Evolutionary conservation across 2,329 filamentous ascomycete genomes (phyloP), one percentile per base, ranked within the genome.

Genomic region (Aspergillus novoparasiticus): DNA sequence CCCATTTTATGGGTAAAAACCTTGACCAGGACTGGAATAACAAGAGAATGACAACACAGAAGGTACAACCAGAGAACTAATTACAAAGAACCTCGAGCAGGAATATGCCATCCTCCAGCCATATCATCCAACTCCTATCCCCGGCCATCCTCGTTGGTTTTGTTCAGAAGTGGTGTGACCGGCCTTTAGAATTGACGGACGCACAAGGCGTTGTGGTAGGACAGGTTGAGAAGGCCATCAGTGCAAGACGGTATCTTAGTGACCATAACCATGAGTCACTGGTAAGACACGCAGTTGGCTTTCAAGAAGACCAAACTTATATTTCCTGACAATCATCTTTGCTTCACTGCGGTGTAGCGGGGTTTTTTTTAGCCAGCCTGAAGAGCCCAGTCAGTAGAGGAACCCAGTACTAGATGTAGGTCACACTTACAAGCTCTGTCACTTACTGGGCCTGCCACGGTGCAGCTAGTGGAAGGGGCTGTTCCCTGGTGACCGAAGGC

Each of bases 371-470:
- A 56, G 59, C 59, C 59, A 61, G 59, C 59, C 59, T 57, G 32
- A 34, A 26, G 34, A 54, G 30, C 21, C 32, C 36, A 51, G 43
- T 57, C 11, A 41, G 46, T 12, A 43, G 16, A 57, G 53, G 54
- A 41, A 51, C 19, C 21, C 34, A 55, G n/a, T 19, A 21, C 19
- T 11, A 21, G 32, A 26, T 21, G 12, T 41, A 21, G 45, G 41
- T 11, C n/a, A 26, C 14, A 48, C 56, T 36, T 50, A 58, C 56
- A 50, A 46, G 56, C 45, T 48, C 45, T 69, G 65, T 68, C 66
- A 68, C 67, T 66, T 64, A 66, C 66, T 68, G 64, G 64, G 59
- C 62, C 21, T 64, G 64, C 62, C 62, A 41, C 56, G 58, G 39
- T 48, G 51, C 56, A 62, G 59, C 19, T 51, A 51, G 28, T 34